Evolutionary conservation across 345 rosid genomes (phyloP), one percentile per base, ranked within the genome.

Genomic region (Lumnitzera littorea): DNA sequence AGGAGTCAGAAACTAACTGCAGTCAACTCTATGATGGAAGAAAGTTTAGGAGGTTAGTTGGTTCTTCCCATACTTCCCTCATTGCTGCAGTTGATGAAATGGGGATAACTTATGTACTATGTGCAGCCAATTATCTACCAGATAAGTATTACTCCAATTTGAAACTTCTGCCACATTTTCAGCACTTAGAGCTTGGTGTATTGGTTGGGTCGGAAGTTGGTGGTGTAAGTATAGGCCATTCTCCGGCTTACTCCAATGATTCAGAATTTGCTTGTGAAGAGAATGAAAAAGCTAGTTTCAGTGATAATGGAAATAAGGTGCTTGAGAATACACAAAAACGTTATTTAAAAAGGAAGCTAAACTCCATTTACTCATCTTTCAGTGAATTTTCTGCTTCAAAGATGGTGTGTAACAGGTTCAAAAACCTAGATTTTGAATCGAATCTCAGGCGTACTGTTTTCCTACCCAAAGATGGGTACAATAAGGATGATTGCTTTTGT

Each of bases 81-180:
- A 52, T 94, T 66, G 90, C 95, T 48, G 95, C 84, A 46, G 82
- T 88, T 76, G 99, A 94, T 73, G 84, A 86, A 69, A 69, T 62
- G 70, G 91, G 91, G 64, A 66, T 86, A 63, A 69, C 77, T 25
- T 90, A 86, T 82, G 83, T 84, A 41, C 59, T 83, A 55, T 68
- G 64, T 75, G 72, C 73, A 61, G 83, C 78, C 60, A 79, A 79
- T 56, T 67, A 72, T 71, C 68, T 87, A 51, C 77, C 84, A 48
- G 76, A 75, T 27, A 72, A 72, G 52, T 70, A 62, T 58, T 62
- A 69, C 52, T 50, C 77, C 14, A 36, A 69, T 49, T 60, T 67
- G 46, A 78, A 82, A 62, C 74, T 74, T 67, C 75, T 62, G 71
- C 85, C 89, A 51, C 72, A 60, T 68, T 74, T 78, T 69, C 77